Evolutionary conservation across 2,329 filamentous ascomycete species (phyloP), one percentile per base, ranked within the genome.

Genomic region (Ilyonectria sp.): DNA sequence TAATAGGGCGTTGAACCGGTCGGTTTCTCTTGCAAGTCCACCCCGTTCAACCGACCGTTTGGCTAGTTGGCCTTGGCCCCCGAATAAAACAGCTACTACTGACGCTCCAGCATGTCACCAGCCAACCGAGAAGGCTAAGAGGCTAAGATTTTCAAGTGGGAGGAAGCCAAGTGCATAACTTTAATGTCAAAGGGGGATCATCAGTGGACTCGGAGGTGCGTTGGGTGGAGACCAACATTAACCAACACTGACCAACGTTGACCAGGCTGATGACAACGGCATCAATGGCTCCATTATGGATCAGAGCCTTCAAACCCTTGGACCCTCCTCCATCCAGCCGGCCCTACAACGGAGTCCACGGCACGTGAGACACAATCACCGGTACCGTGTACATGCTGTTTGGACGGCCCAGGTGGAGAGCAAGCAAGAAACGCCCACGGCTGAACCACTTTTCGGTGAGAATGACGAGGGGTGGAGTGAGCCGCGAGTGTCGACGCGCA

Each of bases 401-500:
- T 43, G 40, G 40, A n/a, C 40, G 17, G n/a, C 5, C 15, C 15
- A 43, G 35, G 61, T 53, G 54, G 61, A 46, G 31, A 53, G 47
- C 19, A n/a, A 37, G 35, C 23, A 23, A 13, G 35, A 23, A 54
- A 31, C 44, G 31, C 11, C 44, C 46, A 26, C 37, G 26, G 37
- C 54, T 17, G 63, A 56, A 26, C 57, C 61, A 58, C 61, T 57
- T 40, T 60, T 61, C 23, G 26, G 19, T 8, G 26, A 53, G 35
- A 54, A 43, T 50, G 46, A 49, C 57, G 44, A 57, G 52, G 29
- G 43, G 63, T 61, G 63, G 57, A 61, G 63, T 65, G 63, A 65
- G 57, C 63, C 63, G 57, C 63, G 63, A 65, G 40, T 60, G 56
- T 60, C 57, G 63, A 65, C 63, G 63, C 63, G 63, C 63, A 65